Conservation (phyloP, 768 basidiomycete species). For the Boletus vinaceobasis region DNA sequence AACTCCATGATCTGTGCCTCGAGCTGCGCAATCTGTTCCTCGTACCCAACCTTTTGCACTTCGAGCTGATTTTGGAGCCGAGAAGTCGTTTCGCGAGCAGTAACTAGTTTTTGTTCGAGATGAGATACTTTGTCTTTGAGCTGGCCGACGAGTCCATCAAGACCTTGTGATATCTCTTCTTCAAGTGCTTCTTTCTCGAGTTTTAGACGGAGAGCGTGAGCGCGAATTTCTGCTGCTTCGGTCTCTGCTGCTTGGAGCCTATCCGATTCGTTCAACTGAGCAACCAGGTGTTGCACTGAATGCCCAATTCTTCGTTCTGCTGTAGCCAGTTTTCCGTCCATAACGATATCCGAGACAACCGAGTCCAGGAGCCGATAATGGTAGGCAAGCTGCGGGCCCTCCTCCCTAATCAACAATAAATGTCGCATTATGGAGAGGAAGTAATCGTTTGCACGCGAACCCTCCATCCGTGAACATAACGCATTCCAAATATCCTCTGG, state of each 20-base stretch:
- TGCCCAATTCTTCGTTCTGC: constrained; percentile 84
- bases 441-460: constrained; percentile 75
- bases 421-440: constrained; percentile 95
- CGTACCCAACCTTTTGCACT: constrained; percentile 73
- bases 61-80: constrained; percentile 75
- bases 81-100: constrained; percentile 76
- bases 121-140: constrained; percentile 68
- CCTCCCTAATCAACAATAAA: constrained; percentile 84
- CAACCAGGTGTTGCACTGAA: constrained; percentile 84
- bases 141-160: constrained; percentile 79
- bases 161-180: constrained; percentile 75
- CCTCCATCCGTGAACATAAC: constrained; percentile 70
- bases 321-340: constrained; percentile 85
- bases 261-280: constrained; percentile 88
- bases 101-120: constrained; percentile 71
- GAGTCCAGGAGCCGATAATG: constrained; percentile 92
- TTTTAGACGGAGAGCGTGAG: constrained; percentile 59
- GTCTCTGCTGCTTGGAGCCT: constrained; percentile 72
- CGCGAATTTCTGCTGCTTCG: constrained; percentile 69
- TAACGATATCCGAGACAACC: constrained; percentile 84
- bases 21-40: constrained; percentile 83
- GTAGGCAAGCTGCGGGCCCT: constrained; percentile 78
- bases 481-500: constrained; percentile 87
- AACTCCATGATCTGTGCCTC: constrained; percentile 92
- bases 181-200: constrained; percentile 82